Conservation (phyloP, 495 filamentous ascomycete species). For the Pyrenopolyporus hunteri region DNA sequence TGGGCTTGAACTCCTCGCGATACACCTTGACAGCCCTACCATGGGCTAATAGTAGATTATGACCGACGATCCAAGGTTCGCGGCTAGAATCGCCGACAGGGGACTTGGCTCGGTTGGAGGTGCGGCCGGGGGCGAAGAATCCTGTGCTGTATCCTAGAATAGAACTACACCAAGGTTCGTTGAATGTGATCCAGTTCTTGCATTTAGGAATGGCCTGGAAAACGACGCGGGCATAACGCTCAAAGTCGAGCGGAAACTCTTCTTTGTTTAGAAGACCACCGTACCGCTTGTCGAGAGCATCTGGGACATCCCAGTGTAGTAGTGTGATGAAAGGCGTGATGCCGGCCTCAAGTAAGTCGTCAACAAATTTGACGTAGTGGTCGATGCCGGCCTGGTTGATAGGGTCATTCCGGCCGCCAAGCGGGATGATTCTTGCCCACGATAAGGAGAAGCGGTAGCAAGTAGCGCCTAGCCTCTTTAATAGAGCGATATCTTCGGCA, state of each 20-base stretch:
- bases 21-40: conserved; percentile 68
- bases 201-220: conserved; percentile 65
- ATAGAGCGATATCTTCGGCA: conserved; percentile 72
- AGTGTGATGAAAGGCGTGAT: conserved; percentile 67
- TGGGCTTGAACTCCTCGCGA: conserved; percentile 70
- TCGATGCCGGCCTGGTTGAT: conserved; percentile 65
- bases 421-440: conserved; percentile 75
- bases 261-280: conserved; percentile 63
- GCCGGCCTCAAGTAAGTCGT: conserved; percentile 63
- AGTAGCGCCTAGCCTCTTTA: conserved; percentile 68
- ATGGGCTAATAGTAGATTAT: conserved; percentile 65
- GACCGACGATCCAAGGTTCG: conserved; percentile 67
- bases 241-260: conserved; percentile 66
- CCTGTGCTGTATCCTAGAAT: conserved; percentile 66
- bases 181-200: conserved; percentile 71
- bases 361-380: conserved; percentile 66
- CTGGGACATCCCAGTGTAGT: conserved; percentile 69
- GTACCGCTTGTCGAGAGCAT: conserved; percentile 66
- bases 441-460: conserved; percentile 79
- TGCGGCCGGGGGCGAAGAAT: conserved; percentile 64
- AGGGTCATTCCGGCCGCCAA: conserved; percentile 65
- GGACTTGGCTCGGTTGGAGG: conserved; percentile 61
- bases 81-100: conserved; percentile 60
- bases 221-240: conserved; percentile 62
- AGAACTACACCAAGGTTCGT: conserved; percentile 67